Conservation (phyloP, 2,329 filamentous ascomycete species). For the Diaporthe sp. region DNA sequence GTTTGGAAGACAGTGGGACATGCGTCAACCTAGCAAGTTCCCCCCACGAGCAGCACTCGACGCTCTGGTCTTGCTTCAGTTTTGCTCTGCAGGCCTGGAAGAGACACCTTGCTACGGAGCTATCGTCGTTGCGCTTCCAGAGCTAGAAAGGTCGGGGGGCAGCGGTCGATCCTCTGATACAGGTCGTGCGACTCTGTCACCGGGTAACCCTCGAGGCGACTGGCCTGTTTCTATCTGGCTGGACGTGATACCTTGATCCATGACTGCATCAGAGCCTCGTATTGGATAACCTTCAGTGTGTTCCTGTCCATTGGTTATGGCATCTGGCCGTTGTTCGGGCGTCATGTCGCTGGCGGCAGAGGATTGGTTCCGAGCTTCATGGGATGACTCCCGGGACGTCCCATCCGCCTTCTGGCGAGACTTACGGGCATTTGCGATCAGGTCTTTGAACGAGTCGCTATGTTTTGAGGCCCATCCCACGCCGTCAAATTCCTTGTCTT, state of each 20-base stretch:
- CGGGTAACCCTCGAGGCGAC: not conserved
- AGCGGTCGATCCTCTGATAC: constrained; percentile 1
- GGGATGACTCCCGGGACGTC: not conserved
- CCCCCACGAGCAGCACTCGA: not conserved
- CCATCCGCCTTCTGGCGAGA: constrained; percentile 48
- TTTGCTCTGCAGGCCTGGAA: not conserved
- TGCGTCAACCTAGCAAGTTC: not conserved
- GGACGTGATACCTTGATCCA: not conserved
- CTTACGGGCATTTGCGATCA: constrained; percentile 82
- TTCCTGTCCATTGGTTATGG: not conserved
- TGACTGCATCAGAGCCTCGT: not conserved
- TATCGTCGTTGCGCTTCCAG: constrained; percentile 4
- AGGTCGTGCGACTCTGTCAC: not conserved
- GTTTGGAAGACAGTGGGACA: not conserved
- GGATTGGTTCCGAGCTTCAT: not conserved
- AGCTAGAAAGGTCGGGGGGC: not conserved
- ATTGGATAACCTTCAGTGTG: not conserved
- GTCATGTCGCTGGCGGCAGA: not conserved
- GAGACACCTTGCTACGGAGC: not conserved
- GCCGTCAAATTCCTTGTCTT: constrained; percentile 90
- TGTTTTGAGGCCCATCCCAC: constrained; percentile 81
- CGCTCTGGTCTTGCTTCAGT: not conserved
- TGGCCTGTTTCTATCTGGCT: constrained; percentile 1
- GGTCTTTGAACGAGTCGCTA: constrained; percentile 78
- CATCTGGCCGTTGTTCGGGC: not conserved